Percentiles rank a stretch among this genome's conserved stretches.
These are phyloP conservation scores for Umbelopsis sp. DNA, from an alignment of 192 early-diverging fungal genomes.

Conservation along the genomic window DNA sequence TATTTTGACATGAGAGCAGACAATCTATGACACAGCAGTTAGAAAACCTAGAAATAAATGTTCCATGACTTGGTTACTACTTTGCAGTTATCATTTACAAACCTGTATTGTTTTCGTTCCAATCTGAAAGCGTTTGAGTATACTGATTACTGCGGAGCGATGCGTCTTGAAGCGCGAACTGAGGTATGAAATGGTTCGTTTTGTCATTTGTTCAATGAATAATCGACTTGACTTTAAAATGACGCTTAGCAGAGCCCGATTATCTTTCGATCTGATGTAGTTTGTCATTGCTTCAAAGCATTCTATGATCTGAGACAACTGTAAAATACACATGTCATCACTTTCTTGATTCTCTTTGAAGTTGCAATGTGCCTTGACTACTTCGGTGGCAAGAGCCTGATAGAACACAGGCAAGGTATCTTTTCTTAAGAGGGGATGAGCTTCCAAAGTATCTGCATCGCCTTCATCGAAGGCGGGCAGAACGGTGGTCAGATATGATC, in stretches of 20 bases:
- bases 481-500: conserved; percentile 37
- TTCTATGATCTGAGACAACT: conserved; percentile 30
- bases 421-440: conserved; percentile 44
- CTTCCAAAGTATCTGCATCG: conserved; percentile 32
- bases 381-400: conserved; percentile 23
- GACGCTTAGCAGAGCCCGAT: conserved; percentile 46
- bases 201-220: conserved; percentile 60
- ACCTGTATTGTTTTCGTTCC: conserved; percentile 56
- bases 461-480: conserved; percentile 46
- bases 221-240: conserved; percentile 48
- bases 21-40: conserved; percentile 48
- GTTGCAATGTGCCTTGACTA: neutral
- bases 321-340: neutral
- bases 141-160: conserved; percentile 41
- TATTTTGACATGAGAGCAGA: conserved; percentile 80
- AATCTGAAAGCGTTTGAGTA: conserved; percentile 56
- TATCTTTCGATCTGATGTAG: conserved; percentile 53
- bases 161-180: conserved; percentile 50
- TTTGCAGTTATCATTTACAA: neutral
- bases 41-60: neutral
- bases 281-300: conserved; percentile 49
- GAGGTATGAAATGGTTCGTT: conserved; percentile 51
- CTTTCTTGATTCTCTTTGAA: conserved; percentile 11
- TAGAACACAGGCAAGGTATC: conserved; percentile 47
- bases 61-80: neutral